Base-by-base conservation (phyloP, 2,329 filamentous ascomycete species). In the Pleoardoris graminearum region DNA sequence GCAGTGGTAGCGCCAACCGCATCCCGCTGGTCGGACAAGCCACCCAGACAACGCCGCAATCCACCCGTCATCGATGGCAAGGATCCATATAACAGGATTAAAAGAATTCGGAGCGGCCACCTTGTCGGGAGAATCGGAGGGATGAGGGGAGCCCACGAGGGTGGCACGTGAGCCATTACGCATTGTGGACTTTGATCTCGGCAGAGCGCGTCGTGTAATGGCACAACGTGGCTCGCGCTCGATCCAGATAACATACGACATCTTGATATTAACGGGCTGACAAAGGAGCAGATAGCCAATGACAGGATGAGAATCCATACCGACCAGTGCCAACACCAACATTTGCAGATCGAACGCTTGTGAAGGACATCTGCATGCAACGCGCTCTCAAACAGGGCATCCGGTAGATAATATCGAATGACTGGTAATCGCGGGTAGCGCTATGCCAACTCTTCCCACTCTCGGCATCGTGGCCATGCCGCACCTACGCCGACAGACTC, bases 381-480 rank as follows among this genome's bases (percentile, higher is more conserved):
- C 35, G 16, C 33, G 35, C 27, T 29, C 46, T 35, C 32, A 41
- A 43, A 37, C 37, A 48, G 30, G 37, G 38, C 30, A 38, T 25
- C 14, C 44, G 37, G 29, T 37, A 32, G 7, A 42, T n/a, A 16
- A 16, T 10, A 42, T 35, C 42, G 42, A 47, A 35, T 38, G 39
- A 37, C 30, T 33, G 35, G 22, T 39, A n/a, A 3, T n/a, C 29
- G 22, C 48, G 16, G 17, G 25, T 35, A 48, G 42, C 42, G 53
- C n/a, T 27, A 12, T 49, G 48, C 53, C 49, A 57, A 59, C 47
- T 43, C 49, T 54, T 53, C 61, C 48, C 66, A 52, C 53, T 62
- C 63, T 72, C 57, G 68, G 69, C 68, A 61, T 55, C 54, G 62
- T 58, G 66, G 62, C 63, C 61, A 60, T 62, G 65, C 47, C 39